Percentiles rank a stretch among this genome's conserved stretches.
These are phyloP conservation scores for Fragilaria crotonensis DNA, from an alignment of 108 stramenopile genomes.

Conservation along the genomic window DNA sequence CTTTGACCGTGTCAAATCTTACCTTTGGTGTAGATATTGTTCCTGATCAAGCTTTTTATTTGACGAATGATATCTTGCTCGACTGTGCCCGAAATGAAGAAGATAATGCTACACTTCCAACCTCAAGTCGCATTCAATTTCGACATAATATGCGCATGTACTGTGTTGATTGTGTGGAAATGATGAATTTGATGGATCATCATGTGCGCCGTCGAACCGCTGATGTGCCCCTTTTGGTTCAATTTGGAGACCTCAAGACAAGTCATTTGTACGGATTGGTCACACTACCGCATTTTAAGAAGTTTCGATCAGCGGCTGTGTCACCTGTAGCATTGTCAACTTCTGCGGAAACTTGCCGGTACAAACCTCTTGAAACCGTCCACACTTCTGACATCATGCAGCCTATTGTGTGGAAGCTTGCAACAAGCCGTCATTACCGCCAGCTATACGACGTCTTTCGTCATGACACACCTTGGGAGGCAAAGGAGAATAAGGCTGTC, in stretches of 20 bases:
- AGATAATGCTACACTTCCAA: neutral
- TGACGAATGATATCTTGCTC: constrained; percentile 21
- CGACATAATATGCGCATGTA: constrained; percentile 47
- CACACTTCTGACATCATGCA: constrained; percentile 24
- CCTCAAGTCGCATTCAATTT: constrained; percentile 17
- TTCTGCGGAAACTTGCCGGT: neutral
- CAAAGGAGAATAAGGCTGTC: constrained; percentile 59
- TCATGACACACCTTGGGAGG: constrained; percentile 60
- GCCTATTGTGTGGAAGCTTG: constrained; percentile 56
- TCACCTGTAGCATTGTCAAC: neutral
- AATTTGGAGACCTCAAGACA: constrained; percentile 44
- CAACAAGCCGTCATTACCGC: constrained; percentile 35
- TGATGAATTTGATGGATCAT: constrained; percentile 27
- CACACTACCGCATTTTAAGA: constrained; percentile 39
- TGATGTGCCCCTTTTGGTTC: constrained; percentile 25
- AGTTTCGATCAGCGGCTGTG: constrained; percentile 35
- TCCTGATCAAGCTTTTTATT: constrained; percentile 36
- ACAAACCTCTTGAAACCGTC: constrained; percentile 8
- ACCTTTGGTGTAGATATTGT: constrained; percentile 17
- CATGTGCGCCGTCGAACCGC: neutral
- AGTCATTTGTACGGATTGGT: constrained; percentile 31
- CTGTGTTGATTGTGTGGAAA: constrained; percentile 29
- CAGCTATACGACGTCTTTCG: constrained; percentile 27
- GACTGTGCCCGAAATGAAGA: constrained; percentile 23
- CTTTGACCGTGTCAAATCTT: constrained; percentile 1